phyloP scores from a whole-genome alignment of 2,329 filamentous ascomycete genomes.

The Cercospora berteroae region DNA sequence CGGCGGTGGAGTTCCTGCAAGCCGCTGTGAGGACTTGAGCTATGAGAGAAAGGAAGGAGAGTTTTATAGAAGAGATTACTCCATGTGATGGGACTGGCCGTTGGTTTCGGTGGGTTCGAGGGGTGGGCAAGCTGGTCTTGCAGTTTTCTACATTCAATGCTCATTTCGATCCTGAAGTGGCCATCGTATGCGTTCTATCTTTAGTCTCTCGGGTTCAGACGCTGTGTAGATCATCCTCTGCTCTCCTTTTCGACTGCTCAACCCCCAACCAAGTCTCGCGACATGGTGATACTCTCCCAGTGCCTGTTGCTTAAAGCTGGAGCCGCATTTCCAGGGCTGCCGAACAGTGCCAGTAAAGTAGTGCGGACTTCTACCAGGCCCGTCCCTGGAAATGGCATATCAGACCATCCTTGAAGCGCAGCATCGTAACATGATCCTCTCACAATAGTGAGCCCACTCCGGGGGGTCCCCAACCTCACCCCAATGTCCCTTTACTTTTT shows the following conservation, averaged over 20 bases:
- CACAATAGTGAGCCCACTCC: too few species aligned
- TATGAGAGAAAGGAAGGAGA: not conserved
- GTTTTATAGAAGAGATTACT: not conserved
- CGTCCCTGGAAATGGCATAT: not conserved
- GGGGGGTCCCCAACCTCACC: not conserved
- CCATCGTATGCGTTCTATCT: not conserved
- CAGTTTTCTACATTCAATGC: not conserved
- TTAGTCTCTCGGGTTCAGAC: not conserved
- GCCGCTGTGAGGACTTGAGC: not conserved
- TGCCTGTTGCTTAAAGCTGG: too few species aligned
- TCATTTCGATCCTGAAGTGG: not conserved
- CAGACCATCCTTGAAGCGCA: not conserved
- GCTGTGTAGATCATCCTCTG: not conserved
- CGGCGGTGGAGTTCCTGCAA: conserved; percentile 19
- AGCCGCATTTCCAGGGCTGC: not conserved
- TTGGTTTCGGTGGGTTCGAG: not conserved
- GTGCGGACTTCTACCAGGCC: too few species aligned
- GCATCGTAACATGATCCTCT: too few species aligned
- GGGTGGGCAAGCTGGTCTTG: not conserved
- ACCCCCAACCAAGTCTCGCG: too few species aligned
- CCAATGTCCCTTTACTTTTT: conserved; percentile 4
- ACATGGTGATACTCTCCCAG: too few species aligned
- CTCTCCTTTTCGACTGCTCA: not conserved
- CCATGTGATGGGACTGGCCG: not conserved
- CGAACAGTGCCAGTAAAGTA: not conserved